Evolutionary conservation across 441 rosid genomes (phyloP), one percentile per base, ranked within the genome.

Genomic region (Euphorbia schlechtendalii): DNA sequence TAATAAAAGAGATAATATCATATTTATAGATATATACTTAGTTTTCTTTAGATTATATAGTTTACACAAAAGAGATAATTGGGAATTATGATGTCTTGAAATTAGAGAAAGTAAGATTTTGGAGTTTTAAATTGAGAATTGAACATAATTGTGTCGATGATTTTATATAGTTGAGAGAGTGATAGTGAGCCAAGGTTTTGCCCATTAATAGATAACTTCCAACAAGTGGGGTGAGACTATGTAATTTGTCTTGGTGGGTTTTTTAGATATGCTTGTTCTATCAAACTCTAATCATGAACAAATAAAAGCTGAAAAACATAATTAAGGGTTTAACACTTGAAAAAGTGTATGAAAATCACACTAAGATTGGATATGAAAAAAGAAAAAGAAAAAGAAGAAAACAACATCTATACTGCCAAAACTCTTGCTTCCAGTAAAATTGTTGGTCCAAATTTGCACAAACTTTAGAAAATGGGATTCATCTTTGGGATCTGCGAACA

Each of bases 41-140:
- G n/a, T n/a, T n/a, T n/a, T n/a, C n/a, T n/a, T n/a, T n/a, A n/a
- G n/a, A n/a, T n/a, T n/a, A n/a, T n/a, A n/a, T n/a, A n/a, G n/a
- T n/a, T n/a, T n/a, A n/a, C n/a, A n/a, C n/a, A n/a, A 56, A 66
- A 69, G 32, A 67, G 63, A 46, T 71, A 61, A 70, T 71, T 76
- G 61, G 65, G 65, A 30, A 59, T 10, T 83, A n/a, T n/a, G n/a
- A n/a, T n/a, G 84, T 87, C 77, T 86, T 80, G 89, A 76, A 30
- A 12, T 56, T 65, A 72, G 83, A 86, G 80, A 84, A 80, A 86
- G 87, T 70, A 65, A 27, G 78, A 73, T 80, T 76, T 80, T 76
- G 72, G 73, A 45, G 73, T 75, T 72, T 78, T 70, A n/a, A n/a
- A n/a, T n/a, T n/a, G n/a, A n/a, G 56, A 24, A 70, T 66, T 73